Percentiles rank a stretch among this genome's conserved stretches.
Conservation (phyloP, 164 flowering plant genomes). For the Tinospora cordifolia region DNA sequence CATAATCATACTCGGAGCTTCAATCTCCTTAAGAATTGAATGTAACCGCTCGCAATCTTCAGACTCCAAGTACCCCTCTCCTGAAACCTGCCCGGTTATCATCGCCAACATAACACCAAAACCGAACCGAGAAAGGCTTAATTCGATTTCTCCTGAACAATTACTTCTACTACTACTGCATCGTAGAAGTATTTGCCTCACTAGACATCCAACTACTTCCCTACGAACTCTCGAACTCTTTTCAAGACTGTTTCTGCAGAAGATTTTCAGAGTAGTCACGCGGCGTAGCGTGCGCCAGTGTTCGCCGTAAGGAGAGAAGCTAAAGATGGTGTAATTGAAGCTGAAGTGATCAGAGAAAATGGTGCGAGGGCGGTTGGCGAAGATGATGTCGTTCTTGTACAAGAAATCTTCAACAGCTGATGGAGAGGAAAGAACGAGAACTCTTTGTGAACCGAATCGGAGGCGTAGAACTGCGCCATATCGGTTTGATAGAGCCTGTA, state of each 20-base stretch:
- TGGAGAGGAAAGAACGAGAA: constrained; percentile 18
- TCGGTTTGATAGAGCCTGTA: constrained; percentile 10
- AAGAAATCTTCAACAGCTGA: constrained; percentile 25
- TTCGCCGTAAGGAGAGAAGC: constrained; percentile 14
- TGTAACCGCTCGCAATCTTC: constrained; percentile 20
- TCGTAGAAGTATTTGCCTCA: not conserved
- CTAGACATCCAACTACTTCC: constrained; percentile 9
- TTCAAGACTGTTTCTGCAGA: constrained; percentile 13
- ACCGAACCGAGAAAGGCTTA: constrained; percentile 12
- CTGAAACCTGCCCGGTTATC: constrained; percentile 10
- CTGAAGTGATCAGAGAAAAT: constrained; percentile 16
- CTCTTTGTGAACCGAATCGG: constrained; percentile 9
- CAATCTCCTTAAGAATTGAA: constrained; percentile 15
- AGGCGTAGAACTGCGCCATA: constrained; percentile 16
- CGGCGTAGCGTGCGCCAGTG: constrained; percentile 22
- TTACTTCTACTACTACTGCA: not conserved
- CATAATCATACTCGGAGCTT: constrained; percentile 7
- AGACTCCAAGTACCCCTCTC: constrained; percentile 4
- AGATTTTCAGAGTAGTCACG: constrained; percentile 11
- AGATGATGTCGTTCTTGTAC: constrained; percentile 23
- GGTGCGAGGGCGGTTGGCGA: constrained; percentile 30
- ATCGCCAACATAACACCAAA: constrained; percentile 12
- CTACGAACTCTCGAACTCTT: constrained; percentile 3
- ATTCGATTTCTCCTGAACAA: not conserved
- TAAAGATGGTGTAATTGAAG: constrained; percentile 11